Conservation (phyloP, 306 rosid genomes). For the Arachis hypogaea region DNA sequence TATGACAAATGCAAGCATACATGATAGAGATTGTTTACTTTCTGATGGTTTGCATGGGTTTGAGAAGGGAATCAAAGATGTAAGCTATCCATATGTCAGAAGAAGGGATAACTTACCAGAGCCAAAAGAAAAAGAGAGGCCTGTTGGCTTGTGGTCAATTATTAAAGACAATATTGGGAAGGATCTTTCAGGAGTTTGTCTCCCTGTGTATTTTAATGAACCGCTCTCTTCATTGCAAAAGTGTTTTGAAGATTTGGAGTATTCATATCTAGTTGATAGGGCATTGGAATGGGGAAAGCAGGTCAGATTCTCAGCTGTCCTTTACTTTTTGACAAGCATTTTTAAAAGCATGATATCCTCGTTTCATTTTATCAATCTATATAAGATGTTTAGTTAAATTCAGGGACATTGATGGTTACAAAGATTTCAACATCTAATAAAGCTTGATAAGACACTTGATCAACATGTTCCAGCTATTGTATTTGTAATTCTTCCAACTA, state of each 20-base stretch:
- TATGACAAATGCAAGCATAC: constrained; percentile 58
- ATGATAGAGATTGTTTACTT: constrained; percentile 63
- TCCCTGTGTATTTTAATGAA: constrained; percentile 98
- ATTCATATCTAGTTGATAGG: constrained; percentile 90
- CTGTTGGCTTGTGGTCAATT: constrained; percentile 93
- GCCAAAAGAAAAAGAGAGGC: constrained; percentile 94
- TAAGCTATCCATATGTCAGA: constrained; percentile 76
- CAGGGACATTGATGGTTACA: constrained; percentile 23
- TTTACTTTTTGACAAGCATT: constrained; percentile 52
- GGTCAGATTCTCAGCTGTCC: constrained; percentile 69
- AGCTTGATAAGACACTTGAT: constrained; percentile 27
- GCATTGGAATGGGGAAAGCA: constrained; percentile 97
- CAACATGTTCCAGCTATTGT: constrained; percentile 1
- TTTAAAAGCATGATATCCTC: constrained; percentile 53
- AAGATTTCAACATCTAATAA: constrained; percentile 19
- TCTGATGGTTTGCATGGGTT: constrained; percentile 63
- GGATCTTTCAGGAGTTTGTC: constrained; percentile 99
- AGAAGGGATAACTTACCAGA: constrained; percentile 93
- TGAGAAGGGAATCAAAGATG: constrained; percentile 64
- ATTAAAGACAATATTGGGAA: constrained; percentile 98
- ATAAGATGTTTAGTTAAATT: constrained; percentile 41
- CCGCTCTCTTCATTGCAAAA: constrained; percentile 97
- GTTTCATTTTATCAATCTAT: constrained; percentile 49
- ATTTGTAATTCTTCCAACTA: constrained; percentile 19
- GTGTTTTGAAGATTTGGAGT: constrained; percentile 98